These are phyloP conservation scores for Chlorophyllum brunneum DNA, from an alignment of 768 basidiomycete species.

Conservation along the genomic window DNA sequence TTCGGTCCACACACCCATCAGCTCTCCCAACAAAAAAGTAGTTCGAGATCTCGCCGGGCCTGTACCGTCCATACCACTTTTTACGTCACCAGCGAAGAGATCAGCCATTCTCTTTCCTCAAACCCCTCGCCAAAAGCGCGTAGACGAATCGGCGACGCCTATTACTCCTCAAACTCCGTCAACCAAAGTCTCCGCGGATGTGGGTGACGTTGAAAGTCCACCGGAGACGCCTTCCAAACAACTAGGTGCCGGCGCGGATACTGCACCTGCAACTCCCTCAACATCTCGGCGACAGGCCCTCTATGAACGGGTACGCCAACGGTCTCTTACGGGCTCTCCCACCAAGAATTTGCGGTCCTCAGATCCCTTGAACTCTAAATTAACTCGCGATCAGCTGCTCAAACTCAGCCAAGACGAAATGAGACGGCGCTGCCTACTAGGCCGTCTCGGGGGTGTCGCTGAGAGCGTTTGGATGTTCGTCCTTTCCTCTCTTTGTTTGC, in stretches of 20 bases:
- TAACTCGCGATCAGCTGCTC: slow-evolving; percentile 63
- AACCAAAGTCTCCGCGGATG: slow-evolving; percentile 24
- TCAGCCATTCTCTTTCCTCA: slow-evolving; percentile 51
- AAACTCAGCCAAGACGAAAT: slow-evolving; percentile 78
- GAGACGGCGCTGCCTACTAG: slow-evolving; percentile 70
- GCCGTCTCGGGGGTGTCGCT: slow-evolving; percentile 76
- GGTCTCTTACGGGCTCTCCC: slow-evolving; percentile 65
- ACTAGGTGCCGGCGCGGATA: slow-evolving; percentile 47
- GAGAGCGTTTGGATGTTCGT: slow-evolving; percentile 86
- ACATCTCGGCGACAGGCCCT: slow-evolving; percentile 76
- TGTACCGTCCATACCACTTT: slow-evolving; percentile 43
- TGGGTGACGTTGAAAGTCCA: slow-evolving; percentile 30
- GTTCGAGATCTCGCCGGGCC: slow-evolving; percentile 41
- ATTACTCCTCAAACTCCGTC: slow-evolving; percentile 42
- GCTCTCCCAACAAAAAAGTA: slow-evolving; percentile 35
- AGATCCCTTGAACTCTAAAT: slow-evolving; percentile 37
- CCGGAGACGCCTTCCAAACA: slow-evolving; percentile 67
- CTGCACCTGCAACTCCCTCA: slow-evolving; percentile 64
- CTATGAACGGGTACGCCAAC: slow-evolving; percentile 75
- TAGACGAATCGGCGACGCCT: slow-evolving; percentile 33
- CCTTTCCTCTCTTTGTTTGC: slow-evolving; percentile 7
- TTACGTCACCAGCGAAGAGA: slow-evolving; percentile 46
- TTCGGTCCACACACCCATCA: slow-evolving; percentile 31
- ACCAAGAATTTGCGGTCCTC: slow-evolving; percentile 45
- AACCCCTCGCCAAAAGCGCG: slow-evolving; percentile 58